A percentile compares a stretch with the other conserved stretches of the same genome.
phyloP scores from a whole-genome alignment of 331 rosid genomes.

The Spiraea crenata region DNA sequence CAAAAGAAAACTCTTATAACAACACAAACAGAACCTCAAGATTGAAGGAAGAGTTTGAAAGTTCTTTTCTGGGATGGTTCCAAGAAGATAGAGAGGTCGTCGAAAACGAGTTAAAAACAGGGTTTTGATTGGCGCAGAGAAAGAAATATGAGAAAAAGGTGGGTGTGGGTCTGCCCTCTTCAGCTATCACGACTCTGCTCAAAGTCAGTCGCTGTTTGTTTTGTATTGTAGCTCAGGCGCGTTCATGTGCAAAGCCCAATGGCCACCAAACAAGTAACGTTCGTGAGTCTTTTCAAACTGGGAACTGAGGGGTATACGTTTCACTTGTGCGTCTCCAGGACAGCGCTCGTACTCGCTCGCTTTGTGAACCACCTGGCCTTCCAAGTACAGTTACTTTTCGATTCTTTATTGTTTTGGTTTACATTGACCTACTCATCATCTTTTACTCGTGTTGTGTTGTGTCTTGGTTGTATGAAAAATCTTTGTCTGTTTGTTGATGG shows the following conservation, averaged over 20 bases:
- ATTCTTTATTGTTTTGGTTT: neutral
- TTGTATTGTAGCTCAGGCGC: slow-evolving; percentile 1
- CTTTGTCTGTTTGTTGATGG: neutral
- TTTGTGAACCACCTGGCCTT: slow-evolving; percentile 1
- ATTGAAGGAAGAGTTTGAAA: neutral
- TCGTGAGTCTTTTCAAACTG: neutral
- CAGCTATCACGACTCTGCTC: neutral
- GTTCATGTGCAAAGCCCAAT: neutral
- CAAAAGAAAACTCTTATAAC: neutral
- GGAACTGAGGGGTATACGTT: too few relatives aligned
- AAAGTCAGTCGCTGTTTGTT: neutral
- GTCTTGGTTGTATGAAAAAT: neutral
- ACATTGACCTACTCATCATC: neutral
- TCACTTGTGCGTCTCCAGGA: neutral
- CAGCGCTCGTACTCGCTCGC: neutral
- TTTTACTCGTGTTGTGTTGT: neutral
- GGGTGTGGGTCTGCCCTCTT: neutral
- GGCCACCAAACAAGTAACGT: neutral
- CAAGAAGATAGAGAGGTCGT: slow-evolving; percentile 6
- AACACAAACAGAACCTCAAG: neutral
- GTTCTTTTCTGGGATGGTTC: slow-evolving; percentile 22
- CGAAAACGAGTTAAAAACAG: slow-evolving; percentile 19
- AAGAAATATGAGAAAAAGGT: neutral
- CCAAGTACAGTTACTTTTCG: neutral
- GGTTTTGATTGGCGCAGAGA: neutral